A percentile compares a stretch with the other conserved stretches of the same genome.
Conservation (phyloP, 2,329 filamentous ascomycete species). For the Fusarium citri region DNA sequence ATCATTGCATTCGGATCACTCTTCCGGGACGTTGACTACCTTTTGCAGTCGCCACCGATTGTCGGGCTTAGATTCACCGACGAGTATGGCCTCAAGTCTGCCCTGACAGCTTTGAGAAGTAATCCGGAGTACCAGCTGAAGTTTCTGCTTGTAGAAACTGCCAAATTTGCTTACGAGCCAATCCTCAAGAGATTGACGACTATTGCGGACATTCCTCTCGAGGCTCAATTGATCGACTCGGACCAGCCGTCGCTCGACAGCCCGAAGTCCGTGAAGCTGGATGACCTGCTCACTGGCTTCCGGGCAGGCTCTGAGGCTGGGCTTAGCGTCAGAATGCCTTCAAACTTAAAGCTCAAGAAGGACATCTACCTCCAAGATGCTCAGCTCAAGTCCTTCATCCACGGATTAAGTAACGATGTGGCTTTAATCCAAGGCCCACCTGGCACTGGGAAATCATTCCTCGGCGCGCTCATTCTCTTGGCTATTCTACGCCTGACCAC, state of each 20-base stretch:
- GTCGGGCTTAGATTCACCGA: slow-evolving; percentile 65
- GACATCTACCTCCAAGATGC: slow-evolving; percentile 47
- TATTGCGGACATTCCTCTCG: slow-evolving; percentile 66
- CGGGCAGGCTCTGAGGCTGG: not conserved
- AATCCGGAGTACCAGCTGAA: slow-evolving; percentile 41
- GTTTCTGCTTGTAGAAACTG: slow-evolving; percentile 72
- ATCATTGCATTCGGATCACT: slow-evolving; percentile 71
- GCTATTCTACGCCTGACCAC: slow-evolving; percentile 61
- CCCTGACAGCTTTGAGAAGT: slow-evolving; percentile 58
- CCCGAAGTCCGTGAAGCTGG: slow-evolving; percentile 11
- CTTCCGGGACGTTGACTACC: slow-evolving; percentile 60
- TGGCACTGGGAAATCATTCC: slow-evolving; percentile 81
- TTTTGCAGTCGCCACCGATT: slow-evolving; percentile 58
- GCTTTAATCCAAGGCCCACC: slow-evolving; percentile 79
- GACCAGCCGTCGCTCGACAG: slow-evolving; percentile 17
- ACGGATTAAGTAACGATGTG: slow-evolving; percentile 64
- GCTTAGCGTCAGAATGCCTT: slow-evolving; percentile 14
- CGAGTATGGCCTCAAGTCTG: slow-evolving; percentile 56
- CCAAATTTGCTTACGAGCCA: slow-evolving; percentile 77
- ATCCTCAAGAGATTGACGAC: slow-evolving; percentile 69
- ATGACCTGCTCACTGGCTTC: not conserved
- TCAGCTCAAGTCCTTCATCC: slow-evolving; percentile 67
- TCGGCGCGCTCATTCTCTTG: slow-evolving; percentile 73
- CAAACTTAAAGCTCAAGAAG: slow-evolving; percentile 45
- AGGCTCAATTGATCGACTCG: slow-evolving; percentile 61